phyloP scores from a whole-genome alignment of 2,329 filamentous ascomycete genomes.

The Aspergillus pseudoviridinutans region DNA sequence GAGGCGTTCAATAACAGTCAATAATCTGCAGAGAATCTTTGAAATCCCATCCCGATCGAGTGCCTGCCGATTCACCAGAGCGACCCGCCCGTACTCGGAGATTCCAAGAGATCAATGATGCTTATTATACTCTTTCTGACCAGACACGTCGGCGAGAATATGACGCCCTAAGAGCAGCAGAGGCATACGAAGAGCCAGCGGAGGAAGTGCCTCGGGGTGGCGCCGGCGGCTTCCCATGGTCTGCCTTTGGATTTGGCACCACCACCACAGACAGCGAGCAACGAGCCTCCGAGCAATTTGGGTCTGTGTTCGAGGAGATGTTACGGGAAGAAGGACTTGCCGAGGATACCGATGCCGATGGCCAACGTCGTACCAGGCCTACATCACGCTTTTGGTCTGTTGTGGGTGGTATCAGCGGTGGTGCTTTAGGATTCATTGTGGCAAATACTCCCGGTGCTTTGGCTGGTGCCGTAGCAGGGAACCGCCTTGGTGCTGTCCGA shows the following conservation, averaged over 20 bases:
- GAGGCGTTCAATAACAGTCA: constrained; percentile 8
- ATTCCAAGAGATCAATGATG: constrained; percentile 90
- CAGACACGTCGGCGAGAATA: constrained; percentile 73
- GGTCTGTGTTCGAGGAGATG: constrained; percentile 87
- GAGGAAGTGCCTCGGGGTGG: constrained; percentile 47
- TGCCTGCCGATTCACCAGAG: constrained; percentile 78
- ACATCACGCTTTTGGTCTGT: constrained; percentile 82
- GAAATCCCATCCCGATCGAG: constrained; percentile 90
- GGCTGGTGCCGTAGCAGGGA: constrained; percentile 88
- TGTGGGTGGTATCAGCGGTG: constrained; percentile 80
- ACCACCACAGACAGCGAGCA: constrained; percentile 26
- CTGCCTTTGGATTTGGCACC: constrained; percentile 59
- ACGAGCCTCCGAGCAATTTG: constrained; percentile 70
- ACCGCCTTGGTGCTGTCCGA: constrained; percentile 81
- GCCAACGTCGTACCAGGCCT: constrained; percentile 37
- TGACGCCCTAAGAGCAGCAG: constrained; percentile 62
- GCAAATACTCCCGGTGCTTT: constrained; percentile 86
- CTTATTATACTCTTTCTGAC: constrained; percentile 89
- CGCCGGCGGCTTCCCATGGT: constrained; percentile 68
- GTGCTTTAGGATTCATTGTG: constrained; percentile 89
- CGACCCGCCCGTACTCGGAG: constrained; percentile 74
- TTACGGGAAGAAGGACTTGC: constrained; percentile 80
- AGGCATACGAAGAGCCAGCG: constrained; percentile 44
- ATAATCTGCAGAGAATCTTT: constrained; percentile 65
- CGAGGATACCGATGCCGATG: constrained; percentile 57